A percentile compares a stretch with the other conserved stretches of the same genome.
These are phyloP conservation scores for Lodderomyces jiufengensis DNA, from an alignment of 1,139 yeast genomes.

Conservation along the genomic window DNA sequence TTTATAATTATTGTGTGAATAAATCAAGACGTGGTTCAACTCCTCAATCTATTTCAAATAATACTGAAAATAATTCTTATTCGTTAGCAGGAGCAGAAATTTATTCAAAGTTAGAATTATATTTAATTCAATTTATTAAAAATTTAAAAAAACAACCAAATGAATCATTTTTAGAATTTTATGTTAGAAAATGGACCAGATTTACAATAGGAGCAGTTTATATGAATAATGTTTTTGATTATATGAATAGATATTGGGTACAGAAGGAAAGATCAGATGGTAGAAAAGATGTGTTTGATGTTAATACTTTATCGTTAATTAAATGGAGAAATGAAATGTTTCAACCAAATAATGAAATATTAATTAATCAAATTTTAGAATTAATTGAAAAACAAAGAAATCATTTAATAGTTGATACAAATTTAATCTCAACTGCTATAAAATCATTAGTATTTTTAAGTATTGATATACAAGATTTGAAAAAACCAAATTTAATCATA, in stretches of 20 bases:
- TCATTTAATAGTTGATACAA: constrained; percentile 70
- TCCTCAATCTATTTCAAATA: constrained; percentile 14
- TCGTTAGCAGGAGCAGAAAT: constrained; percentile 83
- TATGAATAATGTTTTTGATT: constrained; percentile 89
- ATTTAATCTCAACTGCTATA: constrained; percentile 68
- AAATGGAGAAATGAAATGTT: constrained; percentile 89
- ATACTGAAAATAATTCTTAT: constrained; percentile 31
- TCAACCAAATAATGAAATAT: constrained; percentile 52
- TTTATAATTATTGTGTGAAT: constrained; percentile 90
- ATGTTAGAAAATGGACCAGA: constrained; percentile 85
- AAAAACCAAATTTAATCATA: constrained; percentile 77
- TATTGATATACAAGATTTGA: constrained; percentile 75
- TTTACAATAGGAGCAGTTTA: constrained; percentile 90
- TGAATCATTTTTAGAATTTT: constrained; percentile 77
- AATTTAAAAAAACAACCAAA: constrained; percentile 47
- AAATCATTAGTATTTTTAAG: constrained; percentile 79
- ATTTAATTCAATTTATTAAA: constrained; percentile 59
- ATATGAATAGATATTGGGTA: constrained; percentile 97
- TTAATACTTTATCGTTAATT: constrained; percentile 78
- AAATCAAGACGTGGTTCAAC: constrained; percentile 48
- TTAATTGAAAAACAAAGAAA: constrained; percentile 77
- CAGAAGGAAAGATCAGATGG: constrained; percentile 95
- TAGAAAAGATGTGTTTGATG: constrained; percentile 86
- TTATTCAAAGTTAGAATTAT: constrained; percentile 66
- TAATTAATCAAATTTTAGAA: constrained; percentile 70